Base-by-base conservation (phyloP, 164 flowering plant species). In the Annona squamosa region DNA sequence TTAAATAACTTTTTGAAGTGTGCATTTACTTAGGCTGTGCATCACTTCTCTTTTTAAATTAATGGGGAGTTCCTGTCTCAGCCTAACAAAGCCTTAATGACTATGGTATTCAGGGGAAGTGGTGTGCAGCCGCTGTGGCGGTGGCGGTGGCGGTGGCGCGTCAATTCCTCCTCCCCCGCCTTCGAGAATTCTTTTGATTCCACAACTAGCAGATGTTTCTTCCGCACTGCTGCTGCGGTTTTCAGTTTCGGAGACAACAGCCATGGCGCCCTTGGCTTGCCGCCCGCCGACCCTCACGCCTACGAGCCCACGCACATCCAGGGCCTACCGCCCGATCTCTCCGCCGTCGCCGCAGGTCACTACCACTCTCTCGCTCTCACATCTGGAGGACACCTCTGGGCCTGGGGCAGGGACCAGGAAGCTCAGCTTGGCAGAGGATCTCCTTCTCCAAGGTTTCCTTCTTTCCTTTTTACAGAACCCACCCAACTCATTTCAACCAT, bases 291-390 rank as follows among this genome's bases (percentile, higher is more conserved):
- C 76, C 37, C 37, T 26, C 37, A 26, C 37, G 96, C 92, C 41
- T 95, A 87, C 73, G 99, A 93, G 82, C 97, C 99, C 62, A 89
- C 85, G 2, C 76, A 48, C 4, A 80, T 95, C 26, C 81, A 87
- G 0, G 85, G 81, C 13, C 90, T 95, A 3, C 99, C 98, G 16
- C 47, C 86, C 18, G 82, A 91, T 65, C 75, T 95, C 46, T 66
- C 73, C 67, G 56, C 76, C 69, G 75, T 91, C 37, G 78, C 83
- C 46, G 98, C 93, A 13, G 99, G 99, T 7, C 99, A 95, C 65
- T 95, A 89, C 77, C 99, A 95, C 80, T 93, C 97, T 19, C 90
- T 95, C n/a, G 98, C 97, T 66, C 84, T 95, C 46, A 89, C 96
- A 46, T 72, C 84, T 18, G 74, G 71, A 4, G 98, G 99, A 10